Conservation (phyloP, 1,284 basidiomycete genomes). For the Trametes sp. region DNA sequence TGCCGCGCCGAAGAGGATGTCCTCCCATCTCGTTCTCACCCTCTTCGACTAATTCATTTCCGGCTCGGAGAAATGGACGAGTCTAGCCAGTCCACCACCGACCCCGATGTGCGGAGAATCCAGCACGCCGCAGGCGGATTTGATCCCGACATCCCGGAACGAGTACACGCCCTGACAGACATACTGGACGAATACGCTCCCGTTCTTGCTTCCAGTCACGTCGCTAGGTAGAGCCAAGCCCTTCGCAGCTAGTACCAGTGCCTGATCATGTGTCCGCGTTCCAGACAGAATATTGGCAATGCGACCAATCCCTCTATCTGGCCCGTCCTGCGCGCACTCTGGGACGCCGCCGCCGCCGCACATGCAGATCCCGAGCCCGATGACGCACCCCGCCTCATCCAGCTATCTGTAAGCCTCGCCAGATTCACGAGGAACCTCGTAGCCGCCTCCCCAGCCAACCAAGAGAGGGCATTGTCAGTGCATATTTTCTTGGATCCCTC, state of each 20-base stretch:
- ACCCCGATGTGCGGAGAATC: slow-evolving; percentile 15
- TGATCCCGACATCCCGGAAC: slow-evolving; percentile 21
- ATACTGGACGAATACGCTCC: slow-evolving; percentile 54
- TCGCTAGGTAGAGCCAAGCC: slow-evolving; percentile 50
- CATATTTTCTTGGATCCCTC: background rate
- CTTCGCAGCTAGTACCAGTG: background rate
- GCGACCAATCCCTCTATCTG: slow-evolving; percentile 56
- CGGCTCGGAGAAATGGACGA: background rate
- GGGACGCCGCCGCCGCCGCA: slow-evolving; percentile 59
- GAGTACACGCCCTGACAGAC: slow-evolving; percentile 37
- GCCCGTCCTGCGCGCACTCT: slow-evolving; percentile 58
- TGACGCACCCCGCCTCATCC: slow-evolving; percentile 41
- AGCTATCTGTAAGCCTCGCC: slow-evolving; percentile 58
- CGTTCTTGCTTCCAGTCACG: slow-evolving; percentile 53
- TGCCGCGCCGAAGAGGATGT: background rate
- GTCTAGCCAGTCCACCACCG: background rate
- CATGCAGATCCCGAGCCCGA: slow-evolving; percentile 47
- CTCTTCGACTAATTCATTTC: slow-evolving; percentile 6
- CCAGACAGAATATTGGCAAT: slow-evolving; percentile 54
- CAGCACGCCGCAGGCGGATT: slow-evolving; percentile 13
- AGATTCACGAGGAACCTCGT: slow-evolving; percentile 82
- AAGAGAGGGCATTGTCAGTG: slow-evolving; percentile 70
- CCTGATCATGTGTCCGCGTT: slow-evolving; percentile 13
- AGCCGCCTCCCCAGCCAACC: slow-evolving; percentile 71
- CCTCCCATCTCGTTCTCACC: background rate